Percentiles rank a stretch among this genome's conserved stretches.
Conservation (phyloP, 2,329 filamentous ascomycete species). For the Coniochaeta sp. region DNA sequence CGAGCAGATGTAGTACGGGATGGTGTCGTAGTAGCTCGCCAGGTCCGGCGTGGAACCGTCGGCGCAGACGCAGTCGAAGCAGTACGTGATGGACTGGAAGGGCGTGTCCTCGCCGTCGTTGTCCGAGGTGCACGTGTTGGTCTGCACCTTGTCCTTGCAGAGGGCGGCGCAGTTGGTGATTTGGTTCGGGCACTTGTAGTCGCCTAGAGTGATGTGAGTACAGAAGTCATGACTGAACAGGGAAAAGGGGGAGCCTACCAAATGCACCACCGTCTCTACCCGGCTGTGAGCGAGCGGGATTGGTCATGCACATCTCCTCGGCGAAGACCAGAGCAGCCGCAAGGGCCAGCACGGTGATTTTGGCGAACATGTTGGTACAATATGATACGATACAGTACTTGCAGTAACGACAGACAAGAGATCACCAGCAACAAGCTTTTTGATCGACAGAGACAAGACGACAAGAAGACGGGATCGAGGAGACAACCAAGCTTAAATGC, state of each 20-base stretch:
- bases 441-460: neutral
- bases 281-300: neutral
- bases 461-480: neutral
- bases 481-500: neutral
- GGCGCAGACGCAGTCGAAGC: constrained; percentile 4
- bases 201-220: neutral
- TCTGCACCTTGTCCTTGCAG: neutral
- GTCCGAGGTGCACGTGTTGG: constrained; percentile 4
- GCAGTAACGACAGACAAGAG: too few relatives aligned
- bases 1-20: neutral
- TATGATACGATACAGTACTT: too few relatives aligned
- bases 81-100: constrained; percentile 1
- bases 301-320: neutral
- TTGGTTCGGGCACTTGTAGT: neutral
- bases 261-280: neutral
- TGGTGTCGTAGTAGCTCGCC: neutral
- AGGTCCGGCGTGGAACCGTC: neutral
- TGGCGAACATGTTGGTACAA: neutral
- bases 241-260: neutral
- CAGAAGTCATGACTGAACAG: neutral
- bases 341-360: neutral
- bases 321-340: neutral
- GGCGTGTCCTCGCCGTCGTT: constrained; percentile 3
- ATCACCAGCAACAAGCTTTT: too few relatives aligned
- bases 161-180: neutral